phyloP scores from a whole-genome alignment of 257 asterid genomes.

The Solanum pimpinellifolium region DNA sequence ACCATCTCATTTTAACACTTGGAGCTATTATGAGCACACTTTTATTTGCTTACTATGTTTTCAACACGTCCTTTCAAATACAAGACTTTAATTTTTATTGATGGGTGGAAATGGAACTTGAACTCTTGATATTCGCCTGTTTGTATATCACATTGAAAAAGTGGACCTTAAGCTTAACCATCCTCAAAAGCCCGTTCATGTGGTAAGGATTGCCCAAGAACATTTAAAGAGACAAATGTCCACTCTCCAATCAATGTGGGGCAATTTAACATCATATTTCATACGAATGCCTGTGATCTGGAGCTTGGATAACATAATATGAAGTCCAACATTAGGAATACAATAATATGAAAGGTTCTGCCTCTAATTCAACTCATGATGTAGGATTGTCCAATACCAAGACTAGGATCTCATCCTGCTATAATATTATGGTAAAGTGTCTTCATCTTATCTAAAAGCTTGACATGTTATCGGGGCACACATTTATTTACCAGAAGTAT shows the following conservation, averaged over 20 bases:
- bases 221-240: not conserved
- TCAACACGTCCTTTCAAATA: not conserved
- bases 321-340: not conserved
- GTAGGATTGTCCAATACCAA: not conserved
- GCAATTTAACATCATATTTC: not conserved
- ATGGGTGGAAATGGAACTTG: not conserved
- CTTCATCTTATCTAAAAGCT: not conserved
- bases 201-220: not conserved
- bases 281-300: not conserved
- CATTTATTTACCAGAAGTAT: not conserved
- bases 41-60: not conserved
- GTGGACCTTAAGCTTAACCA: not conserved
- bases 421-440: not conserved
- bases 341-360: not conserved
- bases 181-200: not conserved
- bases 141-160: not conserved
- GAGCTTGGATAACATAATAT: not conserved
- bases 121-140: not conserved
- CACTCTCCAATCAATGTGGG: not conserved
- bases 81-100: not conserved
- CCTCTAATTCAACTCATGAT: not conserved
- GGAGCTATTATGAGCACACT: not conserved
- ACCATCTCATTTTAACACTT: not conserved
- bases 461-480: not conserved
- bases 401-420: not conserved